Percentiles rank a stretch among this genome's conserved stretches.
Evolutionary conservation across 805 yeast genomes (phyloP).

Genomic region (Zygosaccharomyces pseudorouxii): DNA sequence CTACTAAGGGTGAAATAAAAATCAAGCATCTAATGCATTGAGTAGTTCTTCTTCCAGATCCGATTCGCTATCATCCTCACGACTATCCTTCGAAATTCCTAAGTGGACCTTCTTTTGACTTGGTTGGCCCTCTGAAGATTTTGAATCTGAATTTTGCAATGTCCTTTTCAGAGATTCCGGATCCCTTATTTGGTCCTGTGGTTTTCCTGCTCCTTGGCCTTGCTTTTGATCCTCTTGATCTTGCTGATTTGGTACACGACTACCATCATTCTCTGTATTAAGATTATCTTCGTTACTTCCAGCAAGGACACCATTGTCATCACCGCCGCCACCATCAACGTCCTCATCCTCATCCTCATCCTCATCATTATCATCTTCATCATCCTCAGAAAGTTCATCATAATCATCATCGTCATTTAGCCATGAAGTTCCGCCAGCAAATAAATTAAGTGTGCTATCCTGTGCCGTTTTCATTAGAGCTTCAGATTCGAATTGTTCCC

Average conservation of each 20-base stretch:
- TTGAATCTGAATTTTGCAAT: background rate
- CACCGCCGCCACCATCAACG: constrained; percentile 15
- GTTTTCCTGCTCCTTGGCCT: background rate
- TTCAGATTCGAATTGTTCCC: constrained; percentile 19
- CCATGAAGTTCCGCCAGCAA: constrained; percentile 34
- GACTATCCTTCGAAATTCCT: constrained; percentile 6
- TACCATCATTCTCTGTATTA: background rate
- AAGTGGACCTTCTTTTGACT: constrained; percentile 5
- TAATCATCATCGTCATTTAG: constrained; percentile 33
- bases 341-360: constrained; percentile 19
- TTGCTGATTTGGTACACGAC: constrained; percentile 3
- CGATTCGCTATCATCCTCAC: constrained; percentile 25
- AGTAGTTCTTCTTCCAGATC: constrained; percentile 32
- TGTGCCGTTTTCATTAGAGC: constrained; percentile 14
- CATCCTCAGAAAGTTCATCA: constrained; percentile 25
- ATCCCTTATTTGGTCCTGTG: background rate
- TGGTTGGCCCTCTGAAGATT: constrained; percentile 2
- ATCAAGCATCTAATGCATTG: constrained; percentile 25
- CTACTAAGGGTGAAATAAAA: background rate
- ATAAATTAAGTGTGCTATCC: constrained; percentile 19
- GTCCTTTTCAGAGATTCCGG: background rate
- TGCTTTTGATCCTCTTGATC: background rate
- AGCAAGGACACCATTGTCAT: constrained; percentile 21
- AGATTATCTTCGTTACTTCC: constrained; percentile 13
- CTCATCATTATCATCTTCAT: constrained; percentile 29